Base-by-base conservation (phyloP, 305 asterid species). In the Fraxinus nigra region DNA sequence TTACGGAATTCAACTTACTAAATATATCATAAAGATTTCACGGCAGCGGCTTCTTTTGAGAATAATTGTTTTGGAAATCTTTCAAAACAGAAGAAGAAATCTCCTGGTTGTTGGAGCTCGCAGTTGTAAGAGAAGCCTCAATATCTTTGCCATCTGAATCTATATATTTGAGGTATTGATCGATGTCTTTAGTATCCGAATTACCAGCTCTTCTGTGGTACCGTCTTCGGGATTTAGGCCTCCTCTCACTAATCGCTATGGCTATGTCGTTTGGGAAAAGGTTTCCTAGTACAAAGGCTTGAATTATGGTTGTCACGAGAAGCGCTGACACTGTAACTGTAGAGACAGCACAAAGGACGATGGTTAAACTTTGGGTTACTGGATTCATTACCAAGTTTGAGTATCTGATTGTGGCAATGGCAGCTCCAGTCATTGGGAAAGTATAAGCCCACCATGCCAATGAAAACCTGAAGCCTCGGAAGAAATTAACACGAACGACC, bases 371-470 rank as follows among this genome's bases (percentile, higher is more conserved):
- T 81, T 88, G 90, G 48, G 98, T 89, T 22, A 78, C 77, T 1
- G 76, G 1, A 74, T 81, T 87, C n/a, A 86, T 76, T 20, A 92
- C 94, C 38, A 80, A 89, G 8, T 76, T 51, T 34, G 98, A 73
- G 90, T 94, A 93, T 54, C 84, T 88, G 73, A 93, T 87, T 16
- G 97, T 93, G 3, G 96, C 97, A n/a, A 90, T 86, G 40, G 94
- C 97, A 0, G 97, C 97, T 13, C 92, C 96, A 0, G 98, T 93
- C 98, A 93, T 92, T 4, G 98, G 97, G 81, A 94, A 92, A 0
- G 97, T 94, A 86, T 94, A 94, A 1, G 98, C 98, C 98, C 98
- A 94, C 98, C 98, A 94, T 5, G 97, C 93, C 86, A 93, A 46
- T 14, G 98, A 93, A 79, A 94, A 94, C 75, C 92, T 90, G 89